A percentile compares a stretch with the other conserved stretches of the same genome.
Conservation (phyloP, 331 rosid species). For the Quercus tomentella region DNA sequence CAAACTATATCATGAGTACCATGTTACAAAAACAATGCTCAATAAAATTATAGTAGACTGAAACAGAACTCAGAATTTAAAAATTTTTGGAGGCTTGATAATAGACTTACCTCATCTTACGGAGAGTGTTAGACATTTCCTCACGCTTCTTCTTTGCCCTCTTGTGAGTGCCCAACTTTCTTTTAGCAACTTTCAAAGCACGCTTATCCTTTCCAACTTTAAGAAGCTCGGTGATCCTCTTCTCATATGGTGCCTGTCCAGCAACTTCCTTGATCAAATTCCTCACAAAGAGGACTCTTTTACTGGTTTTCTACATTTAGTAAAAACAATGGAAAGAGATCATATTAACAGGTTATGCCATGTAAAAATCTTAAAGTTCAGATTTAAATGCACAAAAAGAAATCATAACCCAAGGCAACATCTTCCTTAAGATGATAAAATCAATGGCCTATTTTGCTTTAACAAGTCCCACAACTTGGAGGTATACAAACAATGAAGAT, state of each 20-base stretch:
- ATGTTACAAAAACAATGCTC: background rate
- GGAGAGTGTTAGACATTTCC: conserved; percentile 76
- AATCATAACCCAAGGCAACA: background rate
- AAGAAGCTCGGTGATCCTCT: conserved; percentile 82
- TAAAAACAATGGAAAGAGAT: background rate
- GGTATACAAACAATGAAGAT: background rate
- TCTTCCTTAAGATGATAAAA: background rate
- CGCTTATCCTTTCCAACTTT: conserved; percentile 90
- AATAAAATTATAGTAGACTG: background rate
- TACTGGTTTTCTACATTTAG: conserved; percentile 63
- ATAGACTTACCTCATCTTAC: conserved; percentile 68
- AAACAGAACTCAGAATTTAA: background rate
- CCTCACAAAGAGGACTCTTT: conserved; percentile 69
- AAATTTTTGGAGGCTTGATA: background rate
- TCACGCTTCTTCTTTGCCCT: conserved; percentile 89
- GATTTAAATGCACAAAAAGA: background rate
- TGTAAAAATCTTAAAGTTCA: background rate
- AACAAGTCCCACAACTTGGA: background rate
- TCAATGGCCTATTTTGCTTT: background rate
- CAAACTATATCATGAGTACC: background rate
- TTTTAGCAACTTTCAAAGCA: conserved; percentile 65
- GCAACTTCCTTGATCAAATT: conserved; percentile 73
- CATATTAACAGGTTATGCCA: background rate
- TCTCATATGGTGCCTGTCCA: conserved; percentile 77
- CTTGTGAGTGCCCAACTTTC: conserved; percentile 83